phyloP scores from a whole-genome alignment of 371 early-diverging fungal genomes.

The Coemansia sp. region DNA sequence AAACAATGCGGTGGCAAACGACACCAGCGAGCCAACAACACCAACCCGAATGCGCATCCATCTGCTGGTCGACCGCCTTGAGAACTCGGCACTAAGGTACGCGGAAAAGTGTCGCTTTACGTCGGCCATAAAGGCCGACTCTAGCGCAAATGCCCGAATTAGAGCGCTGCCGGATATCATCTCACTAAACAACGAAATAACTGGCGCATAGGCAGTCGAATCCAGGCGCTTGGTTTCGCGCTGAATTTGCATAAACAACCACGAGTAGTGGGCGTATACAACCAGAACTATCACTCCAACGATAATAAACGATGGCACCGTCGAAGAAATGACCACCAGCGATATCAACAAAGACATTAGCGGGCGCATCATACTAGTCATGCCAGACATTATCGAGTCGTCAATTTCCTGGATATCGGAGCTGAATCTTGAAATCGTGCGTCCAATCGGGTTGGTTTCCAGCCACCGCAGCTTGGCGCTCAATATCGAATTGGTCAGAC shows the following conservation, averaged over 20 bases:
- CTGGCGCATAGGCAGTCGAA: slow-evolving; percentile 72
- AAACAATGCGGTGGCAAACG: slow-evolving; percentile 69
- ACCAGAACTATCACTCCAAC: slow-evolving; percentile 30
- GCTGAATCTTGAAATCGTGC: slow-evolving; percentile 81
- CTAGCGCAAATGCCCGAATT: slow-evolving; percentile 57
- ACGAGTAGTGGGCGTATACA: slow-evolving; percentile 57
- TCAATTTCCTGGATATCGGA: slow-evolving; percentile 81
- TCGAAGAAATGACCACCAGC: slow-evolving; percentile 63
- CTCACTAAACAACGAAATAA: slow-evolving; percentile 60
- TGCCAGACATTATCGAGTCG: slow-evolving; percentile 65
- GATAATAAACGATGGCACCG: slow-evolving; percentile 61
- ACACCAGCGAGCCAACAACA: slow-evolving; percentile 59
- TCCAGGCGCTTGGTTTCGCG: slow-evolving; percentile 86
- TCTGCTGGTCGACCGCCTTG: slow-evolving; percentile 76
- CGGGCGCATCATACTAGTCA: slow-evolving; percentile 65
- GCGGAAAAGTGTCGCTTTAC: slow-evolving; percentile 58
- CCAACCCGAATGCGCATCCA: slow-evolving; percentile 77
- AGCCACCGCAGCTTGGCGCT: slow-evolving; percentile 80
- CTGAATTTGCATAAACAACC: slow-evolving; percentile 66
- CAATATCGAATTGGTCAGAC: slow-evolving; percentile 59
- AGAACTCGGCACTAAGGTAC: slow-evolving; percentile 73
- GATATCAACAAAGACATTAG: slow-evolving; percentile 63
- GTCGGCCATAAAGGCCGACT: slow-evolving; percentile 55
- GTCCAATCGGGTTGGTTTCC: slow-evolving; percentile 80
- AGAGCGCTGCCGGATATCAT: slow-evolving; percentile 53